phyloP scores from a whole-genome alignment of 208 protist species.

The Leishmania guyanensis region DNA sequence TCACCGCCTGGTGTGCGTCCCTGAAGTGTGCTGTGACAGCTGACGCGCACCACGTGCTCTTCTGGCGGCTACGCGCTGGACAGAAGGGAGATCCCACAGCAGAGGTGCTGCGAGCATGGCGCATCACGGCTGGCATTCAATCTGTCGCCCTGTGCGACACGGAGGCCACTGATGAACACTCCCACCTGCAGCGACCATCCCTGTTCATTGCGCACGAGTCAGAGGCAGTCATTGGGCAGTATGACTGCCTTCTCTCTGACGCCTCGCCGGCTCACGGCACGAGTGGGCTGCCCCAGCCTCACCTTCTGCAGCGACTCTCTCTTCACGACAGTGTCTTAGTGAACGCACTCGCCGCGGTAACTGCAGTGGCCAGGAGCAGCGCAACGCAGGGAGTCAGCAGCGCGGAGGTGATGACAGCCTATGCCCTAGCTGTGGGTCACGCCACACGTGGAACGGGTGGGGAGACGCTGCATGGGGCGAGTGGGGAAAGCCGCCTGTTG shows the following conservation, averaged over 20 bases:
- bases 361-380: not conserved
- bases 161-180: not conserved
- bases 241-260: slow-evolving; percentile 64
- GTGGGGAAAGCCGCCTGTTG: not conserved
- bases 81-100: slow-evolving; percentile 2
- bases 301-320: slow-evolving; percentile 10
- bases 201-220: slow-evolving; percentile 46
- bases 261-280: slow-evolving; percentile 18
- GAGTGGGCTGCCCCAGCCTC: slow-evolving; percentile 11
- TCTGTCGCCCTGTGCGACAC: slow-evolving; percentile 43
- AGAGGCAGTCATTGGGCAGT: slow-evolving; percentile 62
- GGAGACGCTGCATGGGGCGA: not conserved
- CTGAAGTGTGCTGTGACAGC: slow-evolving; percentile 71
- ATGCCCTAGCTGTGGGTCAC: slow-evolving; percentile 11
- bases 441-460: not conserved
- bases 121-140: slow-evolving; percentile 58
- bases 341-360: slow-evolving; percentile 1
- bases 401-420: not conserved
- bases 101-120: slow-evolving; percentile 45
- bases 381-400: not conserved
- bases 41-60: slow-evolving; percentile 66
- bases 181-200: not conserved
- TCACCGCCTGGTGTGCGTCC: slow-evolving; percentile 41
- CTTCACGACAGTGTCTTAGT: not conserved
- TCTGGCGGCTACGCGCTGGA: slow-evolving; percentile 48